These are phyloP conservation scores for Lunasporangiospora selenospora DNA, from an alignment of 192 early-diverging fungal genomes.

Conservation along the genomic window DNA sequence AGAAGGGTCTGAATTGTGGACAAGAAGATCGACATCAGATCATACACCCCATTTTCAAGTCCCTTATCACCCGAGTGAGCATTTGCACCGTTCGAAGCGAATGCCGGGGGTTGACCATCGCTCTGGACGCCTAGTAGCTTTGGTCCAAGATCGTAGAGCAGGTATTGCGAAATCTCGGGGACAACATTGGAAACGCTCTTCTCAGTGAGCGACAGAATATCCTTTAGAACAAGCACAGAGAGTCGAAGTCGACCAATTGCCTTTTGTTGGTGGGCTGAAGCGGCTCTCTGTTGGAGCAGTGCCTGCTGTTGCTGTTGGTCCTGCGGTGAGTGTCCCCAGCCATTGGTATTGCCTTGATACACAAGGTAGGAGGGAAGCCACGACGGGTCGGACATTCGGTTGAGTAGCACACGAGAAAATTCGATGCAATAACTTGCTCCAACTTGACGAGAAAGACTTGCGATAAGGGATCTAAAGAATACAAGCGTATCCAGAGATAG, in stretches of 20 bases:
- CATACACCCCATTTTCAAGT: slow-evolving; percentile 23
- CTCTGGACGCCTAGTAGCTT: slow-evolving; percentile 9
- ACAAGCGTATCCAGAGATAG: slow-evolving; percentile 26
- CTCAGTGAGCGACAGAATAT: slow-evolving; percentile 21
- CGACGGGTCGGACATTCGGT: slow-evolving; percentile 16
- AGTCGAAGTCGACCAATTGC: slow-evolving; percentile 9
- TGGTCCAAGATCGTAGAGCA: slow-evolving; percentile 32
- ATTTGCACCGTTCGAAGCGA: background rate
- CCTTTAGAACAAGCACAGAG: slow-evolving; percentile 20
- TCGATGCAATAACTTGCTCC: slow-evolving; percentile 20
- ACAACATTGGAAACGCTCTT: slow-evolving; percentile 21
- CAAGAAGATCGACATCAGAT: slow-evolving; percentile 26
- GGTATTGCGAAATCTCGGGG: slow-evolving; percentile 16
- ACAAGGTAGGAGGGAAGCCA: slow-evolving; percentile 15
- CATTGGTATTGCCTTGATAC: background rate
- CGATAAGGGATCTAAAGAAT: slow-evolving; percentile 24
- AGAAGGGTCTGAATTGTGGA: slow-evolving; percentile 22
- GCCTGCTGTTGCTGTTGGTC: slow-evolving; percentile 3
- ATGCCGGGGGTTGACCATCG: background rate
- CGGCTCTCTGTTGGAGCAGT: slow-evolving; percentile 19
- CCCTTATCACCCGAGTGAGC: background rate
- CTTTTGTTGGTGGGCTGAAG: slow-evolving; percentile 15
- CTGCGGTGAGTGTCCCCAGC: background rate
- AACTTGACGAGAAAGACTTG: slow-evolving; percentile 15
- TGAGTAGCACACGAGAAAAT: slow-evolving; percentile 33